Conservation (phyloP, 768 basidiomycete species). For the Tylopilus plumbeoviolaceoides region DNA sequence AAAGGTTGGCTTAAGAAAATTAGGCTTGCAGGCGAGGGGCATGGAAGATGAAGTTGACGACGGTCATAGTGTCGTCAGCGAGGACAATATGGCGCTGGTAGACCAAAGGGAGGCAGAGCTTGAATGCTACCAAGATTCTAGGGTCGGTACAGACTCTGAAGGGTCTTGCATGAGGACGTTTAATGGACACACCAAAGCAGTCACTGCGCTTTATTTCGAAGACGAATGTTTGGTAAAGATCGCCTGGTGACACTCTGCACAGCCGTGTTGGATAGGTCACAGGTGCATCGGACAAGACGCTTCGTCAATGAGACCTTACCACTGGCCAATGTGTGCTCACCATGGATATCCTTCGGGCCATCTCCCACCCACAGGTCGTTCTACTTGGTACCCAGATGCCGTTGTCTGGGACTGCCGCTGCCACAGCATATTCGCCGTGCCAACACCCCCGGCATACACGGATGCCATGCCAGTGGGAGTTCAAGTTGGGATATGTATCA, state of each 20-base stretch:
- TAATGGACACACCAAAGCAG: slow-evolving; percentile 90
- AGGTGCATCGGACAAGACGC: slow-evolving; percentile 95
- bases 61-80: slow-evolving; percentile 61
- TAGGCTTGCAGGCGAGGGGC: slow-evolving; percentile 77
- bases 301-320: slow-evolving; percentile 96
- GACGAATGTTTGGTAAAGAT: slow-evolving; percentile 80
- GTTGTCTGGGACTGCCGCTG: slow-evolving; percentile 51
- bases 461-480: no score
- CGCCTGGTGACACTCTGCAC: not conserved
- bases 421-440: slow-evolving; percentile 67
- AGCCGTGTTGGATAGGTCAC: slow-evolving; percentile 64
- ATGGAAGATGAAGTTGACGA: slow-evolving; percentile 53
- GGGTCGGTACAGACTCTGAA: slow-evolving; percentile 47
- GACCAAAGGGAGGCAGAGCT: slow-evolving; percentile 47
- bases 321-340: slow-evolving; percentile 99
- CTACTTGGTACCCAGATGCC: slow-evolving; percentile 38
- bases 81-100: slow-evolving; percentile 72
- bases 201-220: slow-evolving; percentile 94
- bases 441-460: slow-evolving; percentile 81
- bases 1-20: slow-evolving; percentile 70
- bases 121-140: slow-evolving; percentile 64
- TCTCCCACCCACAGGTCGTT: slow-evolving; percentile 74
- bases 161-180: slow-evolving; percentile 61
- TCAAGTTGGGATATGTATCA: slow-evolving; percentile 94
- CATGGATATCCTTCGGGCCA: slow-evolving; percentile 99